Evolutionary conservation across 1,284 basidiomycete species (phyloP).

Genomic region (Golubevia pallescens): DNA sequence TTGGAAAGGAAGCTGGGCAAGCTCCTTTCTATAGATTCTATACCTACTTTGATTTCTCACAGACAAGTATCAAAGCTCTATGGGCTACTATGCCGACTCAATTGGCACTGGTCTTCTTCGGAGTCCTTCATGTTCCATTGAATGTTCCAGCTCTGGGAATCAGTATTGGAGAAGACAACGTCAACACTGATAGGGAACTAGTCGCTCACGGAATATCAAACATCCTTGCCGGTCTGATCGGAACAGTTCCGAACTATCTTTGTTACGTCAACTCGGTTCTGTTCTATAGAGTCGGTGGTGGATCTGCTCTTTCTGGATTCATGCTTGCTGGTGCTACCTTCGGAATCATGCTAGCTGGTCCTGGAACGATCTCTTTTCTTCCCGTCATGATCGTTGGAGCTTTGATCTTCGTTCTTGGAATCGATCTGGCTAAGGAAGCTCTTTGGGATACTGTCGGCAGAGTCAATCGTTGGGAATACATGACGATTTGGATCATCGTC

Average conservation of each 20-base stretch:
- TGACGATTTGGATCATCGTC: constrained; percentile 69
- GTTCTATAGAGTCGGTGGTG: constrained; percentile 93
- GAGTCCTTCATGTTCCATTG: constrained; percentile 85
- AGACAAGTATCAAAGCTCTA: constrained; percentile 55
- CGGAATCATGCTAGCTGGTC: constrained; percentile 79
- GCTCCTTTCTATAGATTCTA: constrained; percentile 62
- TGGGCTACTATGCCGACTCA: constrained; percentile 66
- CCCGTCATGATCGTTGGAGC: constrained; percentile 71
- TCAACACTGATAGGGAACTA: constrained; percentile 91
- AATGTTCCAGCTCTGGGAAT: constrained; percentile 86
- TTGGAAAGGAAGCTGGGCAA: constrained; percentile 66
- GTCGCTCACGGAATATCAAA: constrained; percentile 93
- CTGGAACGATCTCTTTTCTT: constrained; percentile 66
- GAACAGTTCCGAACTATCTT: constrained; percentile 70
- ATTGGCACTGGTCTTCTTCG: constrained; percentile 77
- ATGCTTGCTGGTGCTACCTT: constrained; percentile 80
- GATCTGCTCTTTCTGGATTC: constrained; percentile 80
- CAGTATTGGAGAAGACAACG: constrained; percentile 84
- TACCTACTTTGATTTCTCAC: constrained; percentile 58
- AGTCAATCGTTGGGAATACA: constrained; percentile 69
- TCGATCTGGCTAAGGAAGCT: constrained; percentile 90
- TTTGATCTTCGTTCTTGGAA: constrained; percentile 90
- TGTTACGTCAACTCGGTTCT: constrained; percentile 62
- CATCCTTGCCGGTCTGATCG: constrained; percentile 77
- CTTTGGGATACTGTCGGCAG: constrained; percentile 93